A percentile compares a stretch with the other conserved stretches of the same genome.
Conservation (phyloP, 768 basidiomycete species). For the Fibroporia radiculosa region DNA sequence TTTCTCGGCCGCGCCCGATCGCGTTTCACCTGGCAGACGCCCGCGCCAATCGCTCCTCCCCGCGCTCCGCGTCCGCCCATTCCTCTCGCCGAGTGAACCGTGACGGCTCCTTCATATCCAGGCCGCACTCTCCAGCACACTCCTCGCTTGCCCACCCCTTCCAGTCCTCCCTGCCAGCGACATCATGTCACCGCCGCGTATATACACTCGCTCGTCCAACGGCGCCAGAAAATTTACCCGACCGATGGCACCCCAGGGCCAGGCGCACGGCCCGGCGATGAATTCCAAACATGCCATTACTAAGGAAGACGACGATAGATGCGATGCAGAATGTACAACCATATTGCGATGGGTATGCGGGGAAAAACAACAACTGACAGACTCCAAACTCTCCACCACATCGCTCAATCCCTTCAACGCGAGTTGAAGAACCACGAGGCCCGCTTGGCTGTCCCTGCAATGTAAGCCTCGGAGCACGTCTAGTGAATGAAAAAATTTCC, state of each 20-base stretch:
- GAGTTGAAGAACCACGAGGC: conserved; percentile 93
- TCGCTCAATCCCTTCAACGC: conserved; percentile 45
- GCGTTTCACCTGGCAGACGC: conserved; percentile 10
- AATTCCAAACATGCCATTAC: conserved; percentile 9
- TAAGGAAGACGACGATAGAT: conserved; percentile 20
- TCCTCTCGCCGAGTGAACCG: too few relatives aligned
- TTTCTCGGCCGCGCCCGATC: conserved; percentile 6
- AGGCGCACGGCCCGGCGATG: neutral
- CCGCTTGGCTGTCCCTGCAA: conserved; percentile 56
- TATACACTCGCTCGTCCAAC: neutral
- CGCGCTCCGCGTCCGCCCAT: too few relatives aligned
- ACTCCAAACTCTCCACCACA: neutral
- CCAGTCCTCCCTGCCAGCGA: too few relatives aligned
- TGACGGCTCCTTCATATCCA: too few relatives aligned
- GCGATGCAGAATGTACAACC: conserved; percentile 23
- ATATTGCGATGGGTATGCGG: conserved; percentile 16
- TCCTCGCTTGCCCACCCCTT: too few relatives aligned
- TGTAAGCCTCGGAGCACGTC: neutral
- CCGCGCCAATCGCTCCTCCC: too few relatives aligned
- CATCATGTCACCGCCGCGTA: too few relatives aligned
- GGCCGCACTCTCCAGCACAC: too few relatives aligned
- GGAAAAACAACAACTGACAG: conserved; percentile 5
- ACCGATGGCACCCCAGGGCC: conserved; percentile 2
- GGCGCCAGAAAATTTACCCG: neutral
- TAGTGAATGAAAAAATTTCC: conserved; percentile 5